Evolutionary conservation across 805 yeast genomes (phyloP).

Genomic region (Ogataea dorogensis): DNA sequence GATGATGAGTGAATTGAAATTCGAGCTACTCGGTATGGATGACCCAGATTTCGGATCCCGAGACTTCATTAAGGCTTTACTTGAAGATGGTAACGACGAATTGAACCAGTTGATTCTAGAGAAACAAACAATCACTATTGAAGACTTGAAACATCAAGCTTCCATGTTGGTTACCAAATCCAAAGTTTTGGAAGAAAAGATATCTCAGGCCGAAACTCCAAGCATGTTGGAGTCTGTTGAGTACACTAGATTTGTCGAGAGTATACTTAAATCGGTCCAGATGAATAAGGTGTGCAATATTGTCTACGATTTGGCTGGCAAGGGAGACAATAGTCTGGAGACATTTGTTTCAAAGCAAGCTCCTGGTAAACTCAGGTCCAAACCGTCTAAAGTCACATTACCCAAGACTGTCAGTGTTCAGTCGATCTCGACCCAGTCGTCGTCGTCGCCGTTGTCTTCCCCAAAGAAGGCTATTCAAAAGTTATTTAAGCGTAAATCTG

Average conservation of each 20-base stretch:
- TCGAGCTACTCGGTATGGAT: conserved; percentile 45
- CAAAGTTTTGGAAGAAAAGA: conserved; percentile 15
- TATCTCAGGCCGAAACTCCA: conserved; percentile 27
- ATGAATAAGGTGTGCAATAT: conserved; percentile 17
- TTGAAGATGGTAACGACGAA: conserved; percentile 31
- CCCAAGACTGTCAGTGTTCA: conserved; percentile 20
- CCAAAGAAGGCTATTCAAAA: conserved; percentile 23
- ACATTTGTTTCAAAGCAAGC: conserved; percentile 13
- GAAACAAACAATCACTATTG: conserved; percentile 21
- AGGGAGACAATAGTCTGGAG: conserved; percentile 15
- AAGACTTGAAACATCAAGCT: conserved; percentile 29
- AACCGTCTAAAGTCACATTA: conserved; percentile 13
- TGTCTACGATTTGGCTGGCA: conserved; percentile 17
- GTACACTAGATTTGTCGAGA: conserved; percentile 22
- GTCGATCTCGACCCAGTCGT: conserved; percentile 11
- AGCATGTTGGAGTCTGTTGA: conserved; percentile 21
- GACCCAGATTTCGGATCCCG: conserved; percentile 60
- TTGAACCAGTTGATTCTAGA: conserved; percentile 24
- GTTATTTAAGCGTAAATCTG: conserved; percentile 20
- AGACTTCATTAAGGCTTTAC: conserved; percentile 50
- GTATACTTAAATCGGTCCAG: conserved; percentile 12
- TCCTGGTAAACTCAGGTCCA: not conserved
- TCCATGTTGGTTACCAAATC: conserved; percentile 23
- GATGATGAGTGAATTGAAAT: conserved; percentile 26
- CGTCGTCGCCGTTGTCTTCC: conserved; percentile 6